Percentiles rank a stretch among this genome's conserved stretches.
Conservation (phyloP, 2,329 filamentous ascomycete genomes). For the Raffaelea ambrosiae region DNA sequence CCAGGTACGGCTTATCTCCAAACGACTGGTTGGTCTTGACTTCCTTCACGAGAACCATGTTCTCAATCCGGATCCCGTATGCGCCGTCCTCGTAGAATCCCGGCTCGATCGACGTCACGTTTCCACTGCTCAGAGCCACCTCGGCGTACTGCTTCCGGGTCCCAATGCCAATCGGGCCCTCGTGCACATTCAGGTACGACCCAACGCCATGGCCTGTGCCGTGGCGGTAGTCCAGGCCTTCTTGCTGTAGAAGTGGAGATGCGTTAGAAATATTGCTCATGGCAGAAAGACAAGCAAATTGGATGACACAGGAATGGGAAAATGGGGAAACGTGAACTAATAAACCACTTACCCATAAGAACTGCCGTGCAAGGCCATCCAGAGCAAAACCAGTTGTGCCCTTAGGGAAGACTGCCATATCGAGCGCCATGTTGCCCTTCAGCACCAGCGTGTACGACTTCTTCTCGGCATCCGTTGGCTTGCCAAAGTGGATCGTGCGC, state of each 20-base stretch:
- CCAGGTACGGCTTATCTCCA: slow-evolving; percentile 87
- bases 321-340: not conserved
- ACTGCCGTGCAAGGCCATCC: slow-evolving; percentile 80
- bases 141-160: slow-evolving; percentile 87
- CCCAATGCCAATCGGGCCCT: slow-evolving; percentile 93
- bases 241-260: slow-evolving; percentile 34
- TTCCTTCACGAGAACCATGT: slow-evolving; percentile 84
- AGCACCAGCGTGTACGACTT: slow-evolving; percentile 90
- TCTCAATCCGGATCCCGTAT: slow-evolving; percentile 95
- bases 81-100: slow-evolving; percentile 95
- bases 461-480: slow-evolving; percentile 72
- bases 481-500: slow-evolving; percentile 83
- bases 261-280: not conserved
- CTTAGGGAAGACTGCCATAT: slow-evolving; percentile 83
- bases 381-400: slow-evolving; percentile 90
- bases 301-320: no score
- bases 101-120: slow-evolving; percentile 92
- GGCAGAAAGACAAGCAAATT: no score
- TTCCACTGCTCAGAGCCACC: slow-evolving; percentile 80
- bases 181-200: slow-evolving; percentile 92
- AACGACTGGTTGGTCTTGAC: slow-evolving; percentile 81
- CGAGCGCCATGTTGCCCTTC: slow-evolving; percentile 87
- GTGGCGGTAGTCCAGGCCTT: slow-evolving; percentile 90
- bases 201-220: slow-evolving; percentile 95
- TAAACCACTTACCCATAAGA: slow-evolving; percentile 69